Evolutionary conservation across 805 yeast species (phyloP).

Genomic region (Kluyveromyces siamensis): DNA sequence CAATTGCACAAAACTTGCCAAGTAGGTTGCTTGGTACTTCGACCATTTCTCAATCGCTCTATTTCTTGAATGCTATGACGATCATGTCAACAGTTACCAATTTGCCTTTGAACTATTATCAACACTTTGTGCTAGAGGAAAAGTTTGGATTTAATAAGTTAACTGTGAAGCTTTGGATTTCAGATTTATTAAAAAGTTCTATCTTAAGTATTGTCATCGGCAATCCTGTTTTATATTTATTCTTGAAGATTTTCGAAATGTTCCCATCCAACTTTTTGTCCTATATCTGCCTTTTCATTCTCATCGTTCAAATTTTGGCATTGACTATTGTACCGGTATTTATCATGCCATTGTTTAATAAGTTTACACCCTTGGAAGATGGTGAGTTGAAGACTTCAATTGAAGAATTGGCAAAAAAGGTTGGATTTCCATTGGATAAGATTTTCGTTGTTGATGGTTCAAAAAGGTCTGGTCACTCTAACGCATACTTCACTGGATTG

Average conservation of each 20-base stretch:
- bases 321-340: slow-evolving; percentile 75
- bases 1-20: slow-evolving; percentile 26
- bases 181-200: slow-evolving; percentile 59
- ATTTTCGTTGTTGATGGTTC: slow-evolving; percentile 94
- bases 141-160: slow-evolving; percentile 87
- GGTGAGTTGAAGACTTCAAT: slow-evolving; percentile 81
- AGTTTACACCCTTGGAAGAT: slow-evolving; percentile 78
- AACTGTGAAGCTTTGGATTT: slow-evolving; percentile 61
- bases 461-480: slow-evolving; percentile 90
- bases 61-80: slow-evolving; percentile 47
- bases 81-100: slow-evolving; percentile 42
- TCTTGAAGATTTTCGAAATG: slow-evolving; percentile 71
- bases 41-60: slow-evolving; percentile 61
- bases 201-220: slow-evolving; percentile 50
- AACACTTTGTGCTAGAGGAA: slow-evolving; percentile 84
- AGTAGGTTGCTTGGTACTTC: slow-evolving; percentile 35
- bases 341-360: slow-evolving; percentile 90
- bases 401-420: slow-evolving; percentile 64
- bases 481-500: slow-evolving; percentile 91
- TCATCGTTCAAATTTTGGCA: slow-evolving; percentile 61
- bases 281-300: slow-evolving; percentile 65
- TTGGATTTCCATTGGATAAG: slow-evolving; percentile 79
- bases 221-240: slow-evolving; percentile 62
- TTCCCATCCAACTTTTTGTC: slow-evolving; percentile 76
- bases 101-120: slow-evolving; percentile 66